Evolutionary conservation across 257 asterid species (phyloP), one percentile per base, ranked within the genome.

Genomic region (Coffea eugenioides): DNA sequence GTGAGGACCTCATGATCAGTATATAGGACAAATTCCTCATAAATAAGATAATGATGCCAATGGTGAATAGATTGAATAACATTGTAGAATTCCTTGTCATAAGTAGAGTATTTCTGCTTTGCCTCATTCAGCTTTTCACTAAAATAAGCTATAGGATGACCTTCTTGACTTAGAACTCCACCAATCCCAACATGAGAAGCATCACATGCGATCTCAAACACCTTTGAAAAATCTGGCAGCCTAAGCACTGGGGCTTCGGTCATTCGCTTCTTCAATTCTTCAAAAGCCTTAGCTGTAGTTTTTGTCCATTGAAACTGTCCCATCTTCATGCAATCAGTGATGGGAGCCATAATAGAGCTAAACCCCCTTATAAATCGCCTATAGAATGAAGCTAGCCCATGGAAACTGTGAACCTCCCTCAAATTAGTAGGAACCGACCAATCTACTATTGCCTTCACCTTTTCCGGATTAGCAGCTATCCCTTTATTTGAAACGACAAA

Each of bases 131-230:
- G 15, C 59, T 77, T 77, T 36, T 77, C 65, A 66, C 75, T 77
- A 67, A 66, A 41, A 16, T 31, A 78, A 2, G 76, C 82, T 31
- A 70, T 57, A 14, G 70, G 59, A 7, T 43, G 61, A 6, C 77
- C 4, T 54, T 71, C 77, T 71, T 79, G 81, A n/a, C 74, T 52
- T 8, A 80, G 20, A 48, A 80, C 69, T 13, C 21, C 70, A 5
- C 59, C 75, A 48, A 73, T 36, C 23, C 83, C 31, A 0, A 74
- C 75, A 36, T 65, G 23, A 3, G 46, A 80, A 8, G 80, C 76
- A 66, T 80, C 80, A 74, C 68, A 74, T 64, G 75, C 69, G 1
- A 74, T 59, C 21, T 80, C 79, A 73, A 80, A 80, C 3, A 64
- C 46, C 18, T 79, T 73, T 14, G 10, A 41, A 46, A 61, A 49